phyloP scores from a whole-genome alignment of 148 eudicot species.

The Euryodendron excelsum region DNA sequence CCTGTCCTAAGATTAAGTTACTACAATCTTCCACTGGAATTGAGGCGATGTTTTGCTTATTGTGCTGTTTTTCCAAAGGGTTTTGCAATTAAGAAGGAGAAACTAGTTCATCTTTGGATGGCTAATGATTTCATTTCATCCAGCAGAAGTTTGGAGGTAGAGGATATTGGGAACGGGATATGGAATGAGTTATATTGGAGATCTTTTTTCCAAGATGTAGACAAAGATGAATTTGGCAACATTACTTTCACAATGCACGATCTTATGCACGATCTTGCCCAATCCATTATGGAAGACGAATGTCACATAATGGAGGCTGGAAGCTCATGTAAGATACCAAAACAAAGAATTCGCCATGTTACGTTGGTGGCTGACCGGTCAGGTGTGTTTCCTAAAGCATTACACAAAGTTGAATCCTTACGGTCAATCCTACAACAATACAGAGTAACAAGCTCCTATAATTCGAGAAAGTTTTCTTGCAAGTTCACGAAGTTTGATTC shows the following conservation, averaged over 20 bases:
- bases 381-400: not conserved
- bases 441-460: too few species aligned
- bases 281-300: not conserved
- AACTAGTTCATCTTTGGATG: not conserved
- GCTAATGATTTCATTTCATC: not conserved
- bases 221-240: not conserved
- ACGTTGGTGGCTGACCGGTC: not conserved
- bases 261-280: constrained; percentile 9
- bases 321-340: not conserved
- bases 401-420: not conserved
- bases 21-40: too few species aligned
- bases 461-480: not conserved
- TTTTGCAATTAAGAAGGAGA: not conserved
- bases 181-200: not conserved
- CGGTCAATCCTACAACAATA: not conserved
- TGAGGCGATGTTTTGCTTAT: not conserved
- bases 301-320: not conserved
- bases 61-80: not conserved
- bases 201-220: not conserved
- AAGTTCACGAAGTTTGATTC: not conserved
- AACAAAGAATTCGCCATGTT: not conserved
- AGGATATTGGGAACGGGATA: not conserved
- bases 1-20: not conserved
- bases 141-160: not conserved
- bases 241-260: too few species aligned